A percentile compares a stretch with the other conserved stretches of the same genome.
Conservation (phyloP, 768 basidiomycete species). For the Boletellus sp. region DNA sequence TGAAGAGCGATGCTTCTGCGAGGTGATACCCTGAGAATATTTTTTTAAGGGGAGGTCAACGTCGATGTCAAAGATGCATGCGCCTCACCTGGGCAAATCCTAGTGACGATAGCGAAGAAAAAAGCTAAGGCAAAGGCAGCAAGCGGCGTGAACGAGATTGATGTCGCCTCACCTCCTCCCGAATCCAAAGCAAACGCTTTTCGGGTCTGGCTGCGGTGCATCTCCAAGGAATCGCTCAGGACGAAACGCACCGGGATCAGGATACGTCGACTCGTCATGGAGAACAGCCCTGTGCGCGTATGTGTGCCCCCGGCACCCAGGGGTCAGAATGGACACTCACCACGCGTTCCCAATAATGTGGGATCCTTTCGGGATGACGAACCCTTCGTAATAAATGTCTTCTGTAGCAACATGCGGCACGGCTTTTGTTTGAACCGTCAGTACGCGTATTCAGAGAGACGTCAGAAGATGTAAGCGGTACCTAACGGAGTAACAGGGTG, state of each 20-base stretch:
- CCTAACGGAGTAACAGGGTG: conserved; percentile 26
- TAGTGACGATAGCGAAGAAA: neutral
- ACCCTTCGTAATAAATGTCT: conserved; percentile 14
- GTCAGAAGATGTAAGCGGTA: conserved; percentile 22
- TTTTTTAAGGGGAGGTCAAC: no score
- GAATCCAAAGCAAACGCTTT: conserved; percentile 23
- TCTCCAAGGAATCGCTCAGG: conserved; percentile 35
- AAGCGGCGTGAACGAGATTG: neutral
- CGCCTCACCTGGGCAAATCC: conserved; percentile 22
- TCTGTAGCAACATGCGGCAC: conserved; percentile 17
- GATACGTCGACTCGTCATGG: conserved; percentile 42
- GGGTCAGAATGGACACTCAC: conserved; percentile 11
- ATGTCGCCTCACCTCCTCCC: conserved; percentile 24
- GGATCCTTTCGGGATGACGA: conserved; percentile 23
- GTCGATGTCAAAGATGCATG: neutral
- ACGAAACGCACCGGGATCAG: conserved; percentile 29
- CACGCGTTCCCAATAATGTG: conserved; percentile 20
- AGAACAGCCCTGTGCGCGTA: conserved; percentile 44
- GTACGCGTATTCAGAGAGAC: neutral
- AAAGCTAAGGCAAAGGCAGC: neutral
- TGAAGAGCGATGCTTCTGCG: conserved; percentile 28
- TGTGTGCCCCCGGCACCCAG: neutral
- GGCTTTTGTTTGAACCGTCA: neutral
- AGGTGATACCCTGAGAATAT: conserved; percentile 23
- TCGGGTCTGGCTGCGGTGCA: conserved; percentile 17